Base-by-base conservation (phyloP, 768 basidiomycete genomes). In the Lactarius quietus region DNA sequence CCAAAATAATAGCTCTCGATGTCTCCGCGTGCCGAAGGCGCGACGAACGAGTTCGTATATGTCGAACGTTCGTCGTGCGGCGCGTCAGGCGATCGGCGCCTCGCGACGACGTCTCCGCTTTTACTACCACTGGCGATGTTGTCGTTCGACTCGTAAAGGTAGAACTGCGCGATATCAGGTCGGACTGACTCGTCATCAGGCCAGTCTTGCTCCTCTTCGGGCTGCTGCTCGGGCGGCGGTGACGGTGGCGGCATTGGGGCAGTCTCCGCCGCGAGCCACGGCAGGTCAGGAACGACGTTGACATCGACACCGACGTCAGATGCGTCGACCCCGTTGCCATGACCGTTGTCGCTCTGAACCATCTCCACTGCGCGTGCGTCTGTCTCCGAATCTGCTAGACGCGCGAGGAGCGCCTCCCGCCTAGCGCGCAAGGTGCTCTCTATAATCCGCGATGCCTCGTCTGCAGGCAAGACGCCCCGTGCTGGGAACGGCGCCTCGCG, bases 401-500 rank as follows among this genome's bases (percentile, higher is more conserved):
- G 62, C 36, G 28, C 57, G 29, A 38, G 56, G 54, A 45, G 33
- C 51, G 17, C 56, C 18, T 59, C 57, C 18, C 54, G 57, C 20
- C 60, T 41, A 9, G 35, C 58, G 29, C 58, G 60, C 23, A 43
- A 43, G 33, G 70, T 66, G 33, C 69, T 65, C 35, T 67, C 72
- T 53, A 72, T 62, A 29, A 70, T 68, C 51, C 63, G 59, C 7
- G 69, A 61, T 31, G 70, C 69, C 36, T 69, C 70, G 61, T 61
- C 67, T 39, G 57, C 73, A 57, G 64, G 72, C 7, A 76, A 62
- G n/a, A 82, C 66, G 23, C 82, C 82, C 12, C 73, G 74, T n/a
- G 77, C 59, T 28, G 84, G 84, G 74, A 85, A 85, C 0, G 85
- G 83, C 17, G 78, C 68, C 69, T 83, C 80, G 43, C 79, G 78